phyloP scores from a whole-genome alignment of 768 basidiomycete genomes.

The Filobasidium floriforme region DNA sequence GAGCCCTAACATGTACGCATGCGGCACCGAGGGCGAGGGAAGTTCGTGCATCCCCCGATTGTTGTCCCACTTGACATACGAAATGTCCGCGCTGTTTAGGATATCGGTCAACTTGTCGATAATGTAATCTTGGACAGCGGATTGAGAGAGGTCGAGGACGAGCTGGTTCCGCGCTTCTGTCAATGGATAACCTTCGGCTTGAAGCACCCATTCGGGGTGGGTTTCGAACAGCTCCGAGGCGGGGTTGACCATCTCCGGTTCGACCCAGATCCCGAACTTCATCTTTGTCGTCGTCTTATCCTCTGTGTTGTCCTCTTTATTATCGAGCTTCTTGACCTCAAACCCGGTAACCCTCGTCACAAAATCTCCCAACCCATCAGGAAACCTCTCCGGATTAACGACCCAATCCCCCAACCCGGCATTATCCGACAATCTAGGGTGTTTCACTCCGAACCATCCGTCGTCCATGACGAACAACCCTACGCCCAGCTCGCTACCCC shows the following conservation, averaged over 20 bases:
- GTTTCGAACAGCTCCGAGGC: conserved; percentile 28
- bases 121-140: conserved; percentile 31
- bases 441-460: conserved; percentile 33
- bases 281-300: conserved; percentile 10
- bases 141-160: conserved; percentile 26
- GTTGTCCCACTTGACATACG: conserved; percentile 35
- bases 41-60: conserved; percentile 33
- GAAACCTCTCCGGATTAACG: conserved; percentile 25
- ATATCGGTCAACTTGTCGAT: conserved; percentile 23
- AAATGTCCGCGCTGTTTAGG: conserved; percentile 20
- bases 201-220: conserved; percentile 32
- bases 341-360: conserved; percentile 20
- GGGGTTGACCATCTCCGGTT: conserved; percentile 36
- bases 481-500: conserved; percentile 25
- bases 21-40: conserved; percentile 18
- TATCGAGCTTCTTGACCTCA: background rate
- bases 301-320: background rate
- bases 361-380: conserved; percentile 25
- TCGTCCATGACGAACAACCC: conserved; percentile 36
- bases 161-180: conserved; percentile 29
- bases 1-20: conserved; percentile 31
- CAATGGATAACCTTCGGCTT: conserved; percentile 16
- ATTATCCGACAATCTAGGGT: conserved; percentile 24
- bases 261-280: conserved; percentile 35
- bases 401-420: conserved; percentile 32